A percentile compares a stretch with the other conserved stretches of the same genome.
These are phyloP conservation scores for Globisporangium canariense DNA, from an alignment of 352 stramenopile species.

Conservation along the genomic window DNA sequence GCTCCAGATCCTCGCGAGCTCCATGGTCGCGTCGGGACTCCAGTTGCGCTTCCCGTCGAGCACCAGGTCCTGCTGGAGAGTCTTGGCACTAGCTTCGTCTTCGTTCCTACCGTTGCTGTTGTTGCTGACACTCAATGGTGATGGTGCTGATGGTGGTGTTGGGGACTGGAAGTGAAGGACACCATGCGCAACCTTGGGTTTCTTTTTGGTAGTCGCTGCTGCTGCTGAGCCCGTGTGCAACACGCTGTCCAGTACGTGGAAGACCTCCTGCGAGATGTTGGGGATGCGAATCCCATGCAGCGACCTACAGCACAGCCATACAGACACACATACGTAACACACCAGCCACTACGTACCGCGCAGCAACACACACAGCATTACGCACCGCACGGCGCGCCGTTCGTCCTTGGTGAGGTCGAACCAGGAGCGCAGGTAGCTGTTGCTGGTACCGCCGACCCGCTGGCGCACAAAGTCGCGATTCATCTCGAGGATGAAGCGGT, in stretches of 20 bases:
- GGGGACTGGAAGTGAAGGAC: neutral
- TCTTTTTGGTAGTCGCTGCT: neutral
- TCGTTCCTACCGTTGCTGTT: neutral
- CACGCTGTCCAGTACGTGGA: constrained; percentile 50
- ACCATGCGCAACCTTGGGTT: neutral
- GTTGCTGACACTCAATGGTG: too few relatives aligned
- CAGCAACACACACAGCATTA: neutral
- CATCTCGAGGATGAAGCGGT: constrained; percentile 64
- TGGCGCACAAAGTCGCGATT: constrained; percentile 39
- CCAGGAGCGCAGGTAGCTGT: constrained; percentile 34
- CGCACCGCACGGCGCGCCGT: constrained; percentile 35
- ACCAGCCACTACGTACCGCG: neutral
- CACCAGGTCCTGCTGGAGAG: neutral
- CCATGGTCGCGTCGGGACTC: constrained; percentile 42
- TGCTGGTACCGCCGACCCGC: neutral
- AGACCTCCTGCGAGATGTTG: constrained; percentile 58
- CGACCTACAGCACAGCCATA: constrained; percentile 13
- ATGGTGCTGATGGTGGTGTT: neutral
- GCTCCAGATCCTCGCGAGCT: constrained; percentile 53
- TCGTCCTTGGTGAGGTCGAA: constrained; percentile 60
- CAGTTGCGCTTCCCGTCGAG: constrained; percentile 9
- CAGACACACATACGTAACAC: neutral
- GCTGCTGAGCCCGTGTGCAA: constrained; percentile 23
- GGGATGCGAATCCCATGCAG: constrained; percentile 53
- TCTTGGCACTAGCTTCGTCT: neutral